Conservation (phyloP, 345 rosid genomes). For the Populus euphratica region DNA sequence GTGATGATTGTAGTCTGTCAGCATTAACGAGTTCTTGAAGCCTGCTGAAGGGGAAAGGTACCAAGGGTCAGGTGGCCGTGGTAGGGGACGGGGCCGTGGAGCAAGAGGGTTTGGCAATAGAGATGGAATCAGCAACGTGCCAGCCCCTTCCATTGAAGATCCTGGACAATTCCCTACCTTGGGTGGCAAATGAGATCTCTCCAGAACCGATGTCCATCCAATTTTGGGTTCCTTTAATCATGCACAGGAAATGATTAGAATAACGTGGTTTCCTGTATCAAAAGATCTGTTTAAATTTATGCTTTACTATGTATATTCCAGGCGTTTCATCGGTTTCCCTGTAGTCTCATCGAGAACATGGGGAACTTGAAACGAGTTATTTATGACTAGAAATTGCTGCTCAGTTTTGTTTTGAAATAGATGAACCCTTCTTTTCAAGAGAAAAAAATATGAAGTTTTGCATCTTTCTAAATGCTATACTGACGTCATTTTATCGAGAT, state of each 20-base stretch:
- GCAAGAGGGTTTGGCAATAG: slow-evolving; percentile 37
- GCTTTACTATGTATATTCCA: slow-evolving; percentile 36
- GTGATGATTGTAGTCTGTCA: slow-evolving; percentile 39
- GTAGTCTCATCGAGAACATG: slow-evolving; percentile 16
- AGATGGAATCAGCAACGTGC: slow-evolving; percentile 19
- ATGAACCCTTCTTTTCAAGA: neutral
- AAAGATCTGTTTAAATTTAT: slow-evolving; percentile 20
- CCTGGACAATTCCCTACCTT: slow-evolving; percentile 67
- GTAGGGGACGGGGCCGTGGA: slow-evolving; percentile 48
- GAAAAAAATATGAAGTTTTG: neutral
- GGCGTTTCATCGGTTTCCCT: slow-evolving; percentile 16
- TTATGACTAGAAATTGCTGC: slow-evolving; percentile 19
- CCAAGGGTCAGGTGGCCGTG: slow-evolving; percentile 40
- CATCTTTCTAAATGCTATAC: neutral
- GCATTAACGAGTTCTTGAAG: slow-evolving; percentile 69
- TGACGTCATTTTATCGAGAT: too few relatives aligned
- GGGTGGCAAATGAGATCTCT: slow-evolving; percentile 48
- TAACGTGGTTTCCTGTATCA: slow-evolving; percentile 36
- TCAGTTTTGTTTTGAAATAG: slow-evolving; percentile 17
- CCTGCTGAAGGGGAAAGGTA: slow-evolving; percentile 56
- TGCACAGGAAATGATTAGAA: slow-evolving; percentile 33
- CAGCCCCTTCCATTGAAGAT: slow-evolving; percentile 60
- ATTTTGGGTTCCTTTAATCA: slow-evolving; percentile 27
- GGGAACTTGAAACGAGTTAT: slow-evolving; percentile 17
- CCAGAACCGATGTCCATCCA: slow-evolving; percentile 13